phyloP scores from a whole-genome alignment of 2,329 filamentous ascomycete species.

The Xylaria sp. region DNA sequence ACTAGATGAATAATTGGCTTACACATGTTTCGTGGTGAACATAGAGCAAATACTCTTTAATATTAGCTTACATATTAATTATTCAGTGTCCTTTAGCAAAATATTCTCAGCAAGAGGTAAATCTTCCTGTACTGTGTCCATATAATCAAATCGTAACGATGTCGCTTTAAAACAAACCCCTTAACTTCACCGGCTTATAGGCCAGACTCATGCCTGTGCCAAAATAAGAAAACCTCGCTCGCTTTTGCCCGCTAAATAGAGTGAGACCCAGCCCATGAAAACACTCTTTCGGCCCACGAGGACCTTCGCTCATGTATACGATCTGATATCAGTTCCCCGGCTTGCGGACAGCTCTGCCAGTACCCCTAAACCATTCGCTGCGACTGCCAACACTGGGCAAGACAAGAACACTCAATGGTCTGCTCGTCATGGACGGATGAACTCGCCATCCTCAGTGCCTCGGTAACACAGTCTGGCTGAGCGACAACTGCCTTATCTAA shows the following conservation, averaged over 20 bases:
- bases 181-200: background rate
- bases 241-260: background rate
- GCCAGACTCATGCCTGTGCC: background rate
- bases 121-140: background rate
- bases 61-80: constrained; percentile 16
- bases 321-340: background rate
- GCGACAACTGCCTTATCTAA: constrained; percentile 21
- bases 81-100: background rate
- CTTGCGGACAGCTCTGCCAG: background rate
- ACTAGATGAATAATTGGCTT: background rate
- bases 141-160: background rate
- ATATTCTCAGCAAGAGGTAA: background rate
- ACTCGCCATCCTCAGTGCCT: constrained; percentile 27
- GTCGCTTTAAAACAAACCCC: background rate
- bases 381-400: constrained; percentile 35
- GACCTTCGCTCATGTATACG: background rate
- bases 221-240: background rate
- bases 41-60: background rate
- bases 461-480: constrained; percentile 35
- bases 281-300: background rate
- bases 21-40: background rate
- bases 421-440: constrained; percentile 14
- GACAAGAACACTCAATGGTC: constrained; percentile 32
- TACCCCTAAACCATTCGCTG: constrained; percentile 3
- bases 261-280: background rate